A percentile compares a stretch with the other conserved stretches of the same genome.
These are phyloP conservation scores for Aspergillus fischeri DNA, from an alignment of 2,329 filamentous ascomycete species.

Conservation along the genomic window DNA sequence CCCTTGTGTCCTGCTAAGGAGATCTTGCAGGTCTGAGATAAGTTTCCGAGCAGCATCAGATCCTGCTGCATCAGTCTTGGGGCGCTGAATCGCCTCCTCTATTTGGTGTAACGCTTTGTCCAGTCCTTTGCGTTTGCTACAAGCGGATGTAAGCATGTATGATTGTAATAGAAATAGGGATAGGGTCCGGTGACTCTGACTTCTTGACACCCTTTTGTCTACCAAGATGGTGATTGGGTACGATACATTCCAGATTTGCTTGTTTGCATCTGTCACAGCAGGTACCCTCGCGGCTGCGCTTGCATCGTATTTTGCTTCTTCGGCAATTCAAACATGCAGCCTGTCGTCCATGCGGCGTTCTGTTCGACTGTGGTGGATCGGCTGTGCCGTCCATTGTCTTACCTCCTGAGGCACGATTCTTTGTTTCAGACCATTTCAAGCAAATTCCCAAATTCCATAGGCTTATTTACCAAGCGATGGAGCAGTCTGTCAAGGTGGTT, in stretches of 20 bases:
- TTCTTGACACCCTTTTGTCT: slow-evolving; percentile 75
- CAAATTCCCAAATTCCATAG: background rate
- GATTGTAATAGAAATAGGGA: slow-evolving; percentile 16
- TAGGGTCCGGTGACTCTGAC: slow-evolving; percentile 36
- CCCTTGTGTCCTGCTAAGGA: slow-evolving; percentile 48
- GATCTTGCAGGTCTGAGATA: slow-evolving; percentile 44
- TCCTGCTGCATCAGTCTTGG: slow-evolving; percentile 44
- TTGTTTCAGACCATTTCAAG: background rate
- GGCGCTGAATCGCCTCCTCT: slow-evolving; percentile 62
- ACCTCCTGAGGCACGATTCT: background rate
- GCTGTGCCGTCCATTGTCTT: slow-evolving; percentile 7
- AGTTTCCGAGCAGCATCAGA: slow-evolving; percentile 42
- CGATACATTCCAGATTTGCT: slow-evolving; percentile 58
- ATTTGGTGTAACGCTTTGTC: slow-evolving; percentile 73
- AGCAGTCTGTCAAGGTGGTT: background rate
- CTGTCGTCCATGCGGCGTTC: slow-evolving; percentile 24
- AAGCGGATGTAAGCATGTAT: slow-evolving; percentile 7
- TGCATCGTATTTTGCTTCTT: slow-evolving; percentile 65
- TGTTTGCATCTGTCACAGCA: slow-evolving; percentile 61
- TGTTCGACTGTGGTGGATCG: slow-evolving; percentile 5
- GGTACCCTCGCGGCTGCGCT: slow-evolving; percentile 49
- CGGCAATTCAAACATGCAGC: slow-evolving; percentile 62
- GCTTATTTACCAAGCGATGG: background rate
- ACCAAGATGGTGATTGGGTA: slow-evolving; percentile 69
- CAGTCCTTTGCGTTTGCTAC: slow-evolving; percentile 67